Percentiles rank a stretch among this genome's conserved stretches.
Evolutionary conservation across 2,329 filamentous ascomycete species (phyloP).

Genomic region (Dothistroma pini): DNA sequence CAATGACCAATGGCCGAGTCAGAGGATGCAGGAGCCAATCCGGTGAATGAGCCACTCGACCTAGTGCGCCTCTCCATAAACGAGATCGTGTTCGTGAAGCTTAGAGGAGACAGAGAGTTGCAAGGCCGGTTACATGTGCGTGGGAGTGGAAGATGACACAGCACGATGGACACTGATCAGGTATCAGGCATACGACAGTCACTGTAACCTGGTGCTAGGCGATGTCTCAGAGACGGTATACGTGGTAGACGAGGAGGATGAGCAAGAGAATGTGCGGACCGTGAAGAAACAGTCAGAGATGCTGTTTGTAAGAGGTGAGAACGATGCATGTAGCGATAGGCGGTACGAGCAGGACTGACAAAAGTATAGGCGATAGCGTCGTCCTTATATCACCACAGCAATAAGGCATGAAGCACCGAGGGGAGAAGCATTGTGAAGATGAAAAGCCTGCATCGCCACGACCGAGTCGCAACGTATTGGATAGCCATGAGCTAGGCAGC

Average conservation of each 20-base stretch:
- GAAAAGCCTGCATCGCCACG: background rate
- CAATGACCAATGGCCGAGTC: conserved; percentile 68
- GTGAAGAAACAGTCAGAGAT: conserved; percentile 97
- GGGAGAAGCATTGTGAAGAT: background rate
- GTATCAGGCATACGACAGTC: conserved; percentile 87
- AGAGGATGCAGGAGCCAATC: conserved; percentile 57
- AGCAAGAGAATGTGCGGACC: conserved; percentile 74
- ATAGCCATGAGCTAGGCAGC: background rate
- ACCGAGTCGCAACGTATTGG: background rate
- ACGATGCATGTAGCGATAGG: background rate
- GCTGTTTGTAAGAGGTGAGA: conserved; percentile 90
- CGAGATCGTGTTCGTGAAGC: conserved; percentile 95
- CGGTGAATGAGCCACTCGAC: conserved; percentile 86
- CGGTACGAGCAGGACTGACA: background rate
- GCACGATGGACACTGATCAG: conserved; percentile 13
- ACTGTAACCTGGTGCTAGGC: conserved; percentile 94
- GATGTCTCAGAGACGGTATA: conserved; percentile 98
- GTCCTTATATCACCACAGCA: conserved; percentile 46
- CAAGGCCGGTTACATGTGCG: conserved; percentile 91
- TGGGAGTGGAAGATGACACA: conserved; percentile 13
- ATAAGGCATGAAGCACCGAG: background rate
- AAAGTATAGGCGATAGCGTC: conserved; percentile 45
- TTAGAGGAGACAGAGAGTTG: conserved; percentile 90
- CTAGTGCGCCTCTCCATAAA: conserved; percentile 91
- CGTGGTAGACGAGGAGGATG: conserved; percentile 80